Evolutionary conservation across 2,329 filamentous ascomycete genomes (phyloP).

Genomic region (Emmonsia crescens): DNA sequence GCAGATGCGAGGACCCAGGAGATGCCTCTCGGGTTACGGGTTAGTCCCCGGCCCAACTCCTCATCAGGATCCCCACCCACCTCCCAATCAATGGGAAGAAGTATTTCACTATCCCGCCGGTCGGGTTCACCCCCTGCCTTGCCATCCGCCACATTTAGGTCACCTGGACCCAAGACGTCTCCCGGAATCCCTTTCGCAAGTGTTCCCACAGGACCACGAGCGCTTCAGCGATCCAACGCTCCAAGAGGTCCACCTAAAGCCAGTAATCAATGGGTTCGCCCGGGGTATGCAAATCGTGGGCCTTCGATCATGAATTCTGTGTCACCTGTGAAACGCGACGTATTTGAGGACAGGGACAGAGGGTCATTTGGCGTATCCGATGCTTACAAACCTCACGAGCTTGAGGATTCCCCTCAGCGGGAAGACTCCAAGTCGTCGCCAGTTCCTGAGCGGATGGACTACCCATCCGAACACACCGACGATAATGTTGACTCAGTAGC

Average conservation of each 20-base stretch:
- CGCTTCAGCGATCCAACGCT: constrained; percentile 23
- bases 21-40: constrained; percentile 2
- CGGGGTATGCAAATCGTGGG: constrained; percentile 20
- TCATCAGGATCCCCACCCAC: constrained; percentile 17
- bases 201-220: constrained; percentile 34
- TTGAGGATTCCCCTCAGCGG: not conserved
- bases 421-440: not conserved
- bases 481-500: not conserved
- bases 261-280: constrained; percentile 31
- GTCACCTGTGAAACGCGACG: constrained; percentile 22
- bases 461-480: not conserved
- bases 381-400: not conserved
- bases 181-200: constrained; percentile 26
- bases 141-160: constrained; percentile 3
- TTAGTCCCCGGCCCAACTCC: constrained; percentile 14
- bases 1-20: constrained; percentile 16
- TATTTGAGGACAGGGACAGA: constrained; percentile 20
- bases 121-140: constrained; percentile 18
- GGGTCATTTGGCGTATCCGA: not conserved
- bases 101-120: constrained; percentile 18
- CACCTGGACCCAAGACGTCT: constrained; percentile 23
- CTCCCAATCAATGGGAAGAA: constrained; percentile 14
- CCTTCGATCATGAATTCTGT: constrained; percentile 9
- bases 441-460: not conserved
- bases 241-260: constrained; percentile 24